Evolutionary conservation across 257 asterid genomes (phyloP).

Genomic region (Nyctanthes arbortristis): DNA sequence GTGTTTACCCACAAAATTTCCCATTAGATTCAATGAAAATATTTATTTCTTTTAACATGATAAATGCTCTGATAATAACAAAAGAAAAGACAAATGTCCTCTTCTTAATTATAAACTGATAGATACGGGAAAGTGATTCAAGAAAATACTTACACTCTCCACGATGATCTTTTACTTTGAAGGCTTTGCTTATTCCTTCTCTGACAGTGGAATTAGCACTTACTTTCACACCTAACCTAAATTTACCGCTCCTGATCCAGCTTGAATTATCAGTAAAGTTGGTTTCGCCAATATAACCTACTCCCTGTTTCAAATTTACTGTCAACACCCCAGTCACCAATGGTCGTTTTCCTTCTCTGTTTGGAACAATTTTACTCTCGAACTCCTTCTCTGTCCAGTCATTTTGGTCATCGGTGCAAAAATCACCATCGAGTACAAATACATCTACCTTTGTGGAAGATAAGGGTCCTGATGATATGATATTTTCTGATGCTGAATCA

Average conservation of each 20-base stretch:
- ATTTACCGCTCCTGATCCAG: slow-evolving; percentile 84
- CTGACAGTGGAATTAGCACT: slow-evolving; percentile 38
- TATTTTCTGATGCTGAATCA: slow-evolving; percentile 40
- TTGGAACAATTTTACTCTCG: slow-evolving; percentile 39
- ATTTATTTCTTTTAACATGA: background rate
- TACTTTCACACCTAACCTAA: slow-evolving; percentile 62
- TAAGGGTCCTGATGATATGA: slow-evolving; percentile 52
- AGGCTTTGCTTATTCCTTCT: slow-evolving; percentile 76
- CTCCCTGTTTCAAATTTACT: slow-evolving; percentile 59
- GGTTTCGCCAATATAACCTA: slow-evolving; percentile 62
- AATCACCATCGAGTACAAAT: slow-evolving; percentile 82
- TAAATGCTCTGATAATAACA: background rate
- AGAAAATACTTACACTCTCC: slow-evolving; percentile 70
- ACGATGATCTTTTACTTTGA: slow-evolving; percentile 87
- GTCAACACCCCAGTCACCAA: slow-evolving; percentile 60
- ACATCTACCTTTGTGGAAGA: slow-evolving; percentile 54
- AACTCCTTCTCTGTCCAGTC: slow-evolving; percentile 71
- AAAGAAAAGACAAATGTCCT: background rate
- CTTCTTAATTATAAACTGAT: background rate
- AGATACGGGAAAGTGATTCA: background rate
- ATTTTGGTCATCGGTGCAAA: slow-evolving; percentile 51
- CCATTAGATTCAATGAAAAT: background rate
- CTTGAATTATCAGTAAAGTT: slow-evolving; percentile 87
- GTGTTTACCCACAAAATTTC: background rate
- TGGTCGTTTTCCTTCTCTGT: slow-evolving; percentile 85